Base-by-base conservation (phyloP, 345 rosid genomes). In the Euphorbia peplus region DNA sequence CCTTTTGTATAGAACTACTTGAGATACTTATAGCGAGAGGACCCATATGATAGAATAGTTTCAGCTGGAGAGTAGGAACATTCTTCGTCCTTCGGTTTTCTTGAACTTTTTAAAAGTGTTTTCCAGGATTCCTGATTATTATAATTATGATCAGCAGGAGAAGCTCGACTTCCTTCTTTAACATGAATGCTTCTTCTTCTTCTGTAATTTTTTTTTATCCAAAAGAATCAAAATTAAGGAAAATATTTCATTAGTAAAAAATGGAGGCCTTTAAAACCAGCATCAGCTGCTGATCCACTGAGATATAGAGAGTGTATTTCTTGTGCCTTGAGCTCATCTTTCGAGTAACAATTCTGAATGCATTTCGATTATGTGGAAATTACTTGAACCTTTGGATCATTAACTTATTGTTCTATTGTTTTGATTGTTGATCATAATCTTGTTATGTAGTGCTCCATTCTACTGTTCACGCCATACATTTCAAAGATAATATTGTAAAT, bases 401-500 rank as follows among this genome's bases (percentile, higher is more conserved):
- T 10, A 14, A 57, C 46, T 55, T 59, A 21, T 63, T 25, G 15
- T 52, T 8, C 26, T 68, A 71, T 67, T 44, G 7, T 5, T 35
- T 18, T 44, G 29, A 21, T 30, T 63, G 35, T 64, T 25, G 5
- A 44, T 28, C 69, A 57, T 55, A 7, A 54, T 72, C 60, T 24
- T 69, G 72, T 71, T 50, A 50, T 79, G 84, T 90, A 90, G 98
- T 77, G 72, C 52, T 93, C 98, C 46, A 90, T 90, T 73, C 78
- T 93, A 63, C 64, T 93, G 47, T 80, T 89, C 66, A 85, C 90
- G 41, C 98, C 98, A 51, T 87, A 76, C 71, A 86, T 90, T 72
- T 90, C 98, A 62, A 85, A 83, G 86, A 76, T 86, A 28, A 74
- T 93, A 56, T 76, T 93, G 87, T 92, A 84, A 78, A 72, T 93